Evolutionary conservation across 768 basidiomycete genomes (phyloP).

Genomic region (Trametes cubensis): DNA sequence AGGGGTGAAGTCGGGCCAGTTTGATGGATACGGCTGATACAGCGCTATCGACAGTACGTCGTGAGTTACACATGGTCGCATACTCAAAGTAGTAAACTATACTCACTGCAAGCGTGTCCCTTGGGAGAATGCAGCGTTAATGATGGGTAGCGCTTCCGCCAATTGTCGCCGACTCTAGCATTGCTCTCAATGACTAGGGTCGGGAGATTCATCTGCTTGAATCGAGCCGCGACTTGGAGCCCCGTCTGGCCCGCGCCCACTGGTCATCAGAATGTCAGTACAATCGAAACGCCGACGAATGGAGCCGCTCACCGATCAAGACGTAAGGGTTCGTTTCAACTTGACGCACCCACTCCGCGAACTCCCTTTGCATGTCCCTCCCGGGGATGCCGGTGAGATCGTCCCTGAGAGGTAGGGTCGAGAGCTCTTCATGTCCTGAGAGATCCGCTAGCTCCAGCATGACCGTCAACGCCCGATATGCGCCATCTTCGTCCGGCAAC

Average conservation of each 20-base stretch:
- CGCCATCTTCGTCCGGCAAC: conserved; percentile 23
- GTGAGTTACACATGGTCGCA: not conserved
- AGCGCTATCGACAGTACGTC: not conserved
- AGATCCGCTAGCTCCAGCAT: conserved; percentile 38
- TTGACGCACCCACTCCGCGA: conserved; percentile 36
- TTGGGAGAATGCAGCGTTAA: conserved; percentile 46
- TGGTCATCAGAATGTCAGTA: not conserved
- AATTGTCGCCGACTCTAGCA: conserved; percentile 57
- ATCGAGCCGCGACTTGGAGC: conserved; percentile 63
- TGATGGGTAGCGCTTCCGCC: conserved; percentile 61
- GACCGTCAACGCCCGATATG: conserved; percentile 43
- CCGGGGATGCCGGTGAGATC: conserved; percentile 41
- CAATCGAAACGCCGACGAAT: conserved; percentile 22
- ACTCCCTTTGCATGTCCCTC: conserved; percentile 34
- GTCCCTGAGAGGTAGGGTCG: conserved; percentile 37
- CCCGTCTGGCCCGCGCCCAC: conserved; percentile 72
- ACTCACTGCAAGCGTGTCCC: conserved; percentile 7
- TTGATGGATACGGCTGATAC: conserved; percentile 15
- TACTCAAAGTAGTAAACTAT: conserved; percentile 50
- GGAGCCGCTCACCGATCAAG: not conserved
- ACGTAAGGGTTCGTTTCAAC: conserved; percentile 44
- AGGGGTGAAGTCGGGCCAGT: conserved; percentile 37
- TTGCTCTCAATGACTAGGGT: conserved; percentile 60
- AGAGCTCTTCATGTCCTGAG: conserved; percentile 39
- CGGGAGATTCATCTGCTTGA: conserved; percentile 56